phyloP scores from a whole-genome alignment of 148 eudicot species.

The Fagopyrum esculentum region DNA sequence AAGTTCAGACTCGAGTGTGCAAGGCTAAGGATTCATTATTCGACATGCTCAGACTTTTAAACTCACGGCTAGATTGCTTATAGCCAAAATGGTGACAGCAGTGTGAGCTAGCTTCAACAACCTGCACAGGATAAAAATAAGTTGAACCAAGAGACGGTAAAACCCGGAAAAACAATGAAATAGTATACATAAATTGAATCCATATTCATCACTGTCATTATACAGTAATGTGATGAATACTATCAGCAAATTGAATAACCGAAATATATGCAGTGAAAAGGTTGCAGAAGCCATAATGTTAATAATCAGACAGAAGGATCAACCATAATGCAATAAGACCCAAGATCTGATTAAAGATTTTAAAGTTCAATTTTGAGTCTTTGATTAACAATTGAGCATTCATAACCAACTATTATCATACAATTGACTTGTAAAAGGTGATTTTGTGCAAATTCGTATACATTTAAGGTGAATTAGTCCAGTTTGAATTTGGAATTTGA shows the following conservation, averaged over 20 bases:
- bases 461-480: neutral
- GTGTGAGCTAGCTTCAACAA: slow-evolving; percentile 57
- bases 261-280: neutral
- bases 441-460: too few relatives aligned
- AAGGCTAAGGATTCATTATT: neutral
- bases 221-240: neutral
- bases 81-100: slow-evolving; percentile 59
- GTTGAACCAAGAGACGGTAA: neutral
- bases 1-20: neutral
- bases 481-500: neutral
- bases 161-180: neutral
- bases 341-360: neutral
- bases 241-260: neutral
- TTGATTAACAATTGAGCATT: too few relatives aligned
- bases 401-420: too few relatives aligned
- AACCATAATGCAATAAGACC: too few relatives aligned
- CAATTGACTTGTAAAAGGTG: too few relatives aligned
- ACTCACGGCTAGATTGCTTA: slow-evolving; percentile 54
- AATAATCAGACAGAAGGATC: neutral
- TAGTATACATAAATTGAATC: neutral
- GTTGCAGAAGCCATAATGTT: neutral
- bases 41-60: neutral
- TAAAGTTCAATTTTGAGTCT: too few relatives aligned
- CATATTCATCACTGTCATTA: neutral
- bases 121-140: slow-evolving; percentile 31